Evolutionary conservation across 768 basidiomycete species (phyloP).

Genomic region (Multifurca ochricompacta): DNA sequence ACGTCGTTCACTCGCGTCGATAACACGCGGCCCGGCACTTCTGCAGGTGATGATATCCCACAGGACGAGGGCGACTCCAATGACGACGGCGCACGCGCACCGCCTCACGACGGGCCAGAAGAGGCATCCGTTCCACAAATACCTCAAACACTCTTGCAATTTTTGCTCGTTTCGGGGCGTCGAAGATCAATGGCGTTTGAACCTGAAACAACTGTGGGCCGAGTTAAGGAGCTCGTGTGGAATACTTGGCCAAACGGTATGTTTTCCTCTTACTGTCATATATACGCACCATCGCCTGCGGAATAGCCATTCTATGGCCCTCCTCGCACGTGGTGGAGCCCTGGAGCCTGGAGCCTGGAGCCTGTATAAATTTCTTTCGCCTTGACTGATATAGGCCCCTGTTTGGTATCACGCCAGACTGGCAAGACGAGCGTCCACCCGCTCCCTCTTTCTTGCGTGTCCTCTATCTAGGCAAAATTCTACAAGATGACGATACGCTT

Average conservation of each 20-base stretch:
- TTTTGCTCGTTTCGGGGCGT: conserved; percentile 62
- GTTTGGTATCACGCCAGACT: conserved; percentile 38
- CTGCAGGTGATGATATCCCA: conserved; percentile 11
- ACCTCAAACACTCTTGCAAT: conserved; percentile 59
- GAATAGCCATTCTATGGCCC: too few species aligned
- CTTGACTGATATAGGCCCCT: conserved; percentile 12
- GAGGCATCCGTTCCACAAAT: conserved; percentile 40
- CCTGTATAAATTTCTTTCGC: too few species aligned
- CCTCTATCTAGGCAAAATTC: conserved; percentile 67
- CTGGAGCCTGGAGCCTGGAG: too few species aligned
- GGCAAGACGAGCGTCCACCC: conserved; percentile 72
- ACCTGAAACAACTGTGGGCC: conserved; percentile 62
- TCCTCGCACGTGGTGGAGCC: too few species aligned
- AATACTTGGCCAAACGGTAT: conserved; percentile 71
- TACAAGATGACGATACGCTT: conserved; percentile 80
- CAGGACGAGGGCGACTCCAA: conserved; percentile 11
- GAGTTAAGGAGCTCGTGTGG: conserved; percentile 81
- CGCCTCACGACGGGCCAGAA: background rate
- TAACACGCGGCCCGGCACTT: conserved; percentile 23
- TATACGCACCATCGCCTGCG: too few species aligned
- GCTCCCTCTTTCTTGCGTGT: conserved; percentile 71
- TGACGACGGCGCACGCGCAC: background rate
- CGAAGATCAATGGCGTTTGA: conserved; percentile 68
- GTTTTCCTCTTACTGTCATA: conserved; percentile 25
- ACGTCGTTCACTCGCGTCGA: conserved; percentile 50